These are phyloP conservation scores for Ochetophila trinervis DNA, from an alignment of 306 rosid genomes.

Conservation along the genomic window DNA sequence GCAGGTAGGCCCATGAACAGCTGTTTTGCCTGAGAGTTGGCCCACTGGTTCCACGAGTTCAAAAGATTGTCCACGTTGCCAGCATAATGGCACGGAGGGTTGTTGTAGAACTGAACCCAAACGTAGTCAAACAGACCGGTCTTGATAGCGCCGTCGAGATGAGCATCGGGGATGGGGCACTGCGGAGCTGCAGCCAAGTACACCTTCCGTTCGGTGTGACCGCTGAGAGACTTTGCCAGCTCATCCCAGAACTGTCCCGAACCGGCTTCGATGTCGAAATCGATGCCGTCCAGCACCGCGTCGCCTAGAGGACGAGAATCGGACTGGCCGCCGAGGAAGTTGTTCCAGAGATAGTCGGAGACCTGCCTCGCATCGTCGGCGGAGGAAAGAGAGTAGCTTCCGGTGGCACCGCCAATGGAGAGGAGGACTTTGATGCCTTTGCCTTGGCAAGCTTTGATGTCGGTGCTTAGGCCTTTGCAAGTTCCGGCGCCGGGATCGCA, in stretches of 20 bases:
- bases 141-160: slow-evolving; percentile 28
- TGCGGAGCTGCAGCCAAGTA: slow-evolving; percentile 51
- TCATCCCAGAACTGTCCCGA: slow-evolving; percentile 25
- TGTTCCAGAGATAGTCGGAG: slow-evolving; percentile 46
- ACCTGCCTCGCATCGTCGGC: slow-evolving; percentile 35
- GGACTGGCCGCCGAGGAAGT: slow-evolving; percentile 44
- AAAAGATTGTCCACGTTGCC: slow-evolving; percentile 34
- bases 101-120: slow-evolving; percentile 72
- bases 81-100: slow-evolving; percentile 38
- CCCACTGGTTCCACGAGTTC: slow-evolving; percentile 57
- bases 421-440: slow-evolving; percentile 44
- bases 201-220: slow-evolving; percentile 20
- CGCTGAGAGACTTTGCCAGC: slow-evolving; percentile 30
- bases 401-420: slow-evolving; percentile 43
- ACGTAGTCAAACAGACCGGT: slow-evolving; percentile 47
- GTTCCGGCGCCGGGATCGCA: slow-evolving; percentile 13
- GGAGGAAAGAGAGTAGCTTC: slow-evolving; percentile 34
- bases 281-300: slow-evolving; percentile 47
- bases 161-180: slow-evolving; percentile 41
- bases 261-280: slow-evolving; percentile 48
- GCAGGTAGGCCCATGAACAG: slow-evolving; percentile 65
- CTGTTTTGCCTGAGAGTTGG: slow-evolving; percentile 18
- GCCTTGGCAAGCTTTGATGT: slow-evolving; percentile 38
- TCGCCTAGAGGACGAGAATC: slow-evolving; percentile 41
- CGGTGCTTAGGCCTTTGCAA: slow-evolving; percentile 26